Conservation (phyloP, 805 yeast species). For the Metschnikowia chrysomelidarum region DNA sequence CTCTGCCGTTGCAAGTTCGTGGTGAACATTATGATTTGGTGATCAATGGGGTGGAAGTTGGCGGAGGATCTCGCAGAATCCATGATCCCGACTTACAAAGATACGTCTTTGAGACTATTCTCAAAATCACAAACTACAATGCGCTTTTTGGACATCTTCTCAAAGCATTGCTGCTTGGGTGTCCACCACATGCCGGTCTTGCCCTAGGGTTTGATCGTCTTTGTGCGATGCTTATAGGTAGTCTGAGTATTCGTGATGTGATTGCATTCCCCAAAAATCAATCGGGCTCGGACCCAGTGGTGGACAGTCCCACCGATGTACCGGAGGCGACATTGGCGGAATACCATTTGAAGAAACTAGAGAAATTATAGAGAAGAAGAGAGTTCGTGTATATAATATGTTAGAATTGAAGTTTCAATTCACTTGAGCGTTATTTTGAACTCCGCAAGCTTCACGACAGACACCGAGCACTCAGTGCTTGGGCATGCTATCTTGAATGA, state of each 20-base stretch:
- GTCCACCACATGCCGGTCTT: conserved; percentile 98
- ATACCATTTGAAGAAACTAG: conserved; percentile 45
- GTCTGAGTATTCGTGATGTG: conserved; percentile 81
- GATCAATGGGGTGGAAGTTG: conserved; percentile 90
- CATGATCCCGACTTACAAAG: conserved; percentile 82
- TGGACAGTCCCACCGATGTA: conserved; percentile 77
- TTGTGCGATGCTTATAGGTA: conserved; percentile 85
- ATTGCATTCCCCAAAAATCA: conserved; percentile 95
- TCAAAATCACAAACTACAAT: conserved; percentile 58
- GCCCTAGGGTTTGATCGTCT: conserved; percentile 94
- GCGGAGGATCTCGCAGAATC: conserved; percentile 96
- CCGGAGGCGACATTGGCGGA: conserved; percentile 46
- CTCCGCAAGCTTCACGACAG: no score
- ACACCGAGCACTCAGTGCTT: no score
- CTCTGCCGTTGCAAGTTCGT: conserved; percentile 58
- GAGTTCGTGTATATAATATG: conserved; percentile 6
- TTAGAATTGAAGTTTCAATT: not conserved
- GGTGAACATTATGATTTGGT: conserved; percentile 97
- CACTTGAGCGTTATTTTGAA: no score
- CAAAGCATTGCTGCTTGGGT: conserved; percentile 79
- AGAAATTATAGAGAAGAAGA: no score
- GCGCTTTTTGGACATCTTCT: conserved; percentile 81
- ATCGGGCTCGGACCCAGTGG: conserved; percentile 84
- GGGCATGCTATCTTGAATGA: no score
- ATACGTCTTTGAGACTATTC: conserved; percentile 62